Evolutionary conservation across 2,329 filamentous ascomycete genomes (phyloP), one percentile per base, ranked within the genome.

Genomic region (Aspergillus eucalypticola): DNA sequence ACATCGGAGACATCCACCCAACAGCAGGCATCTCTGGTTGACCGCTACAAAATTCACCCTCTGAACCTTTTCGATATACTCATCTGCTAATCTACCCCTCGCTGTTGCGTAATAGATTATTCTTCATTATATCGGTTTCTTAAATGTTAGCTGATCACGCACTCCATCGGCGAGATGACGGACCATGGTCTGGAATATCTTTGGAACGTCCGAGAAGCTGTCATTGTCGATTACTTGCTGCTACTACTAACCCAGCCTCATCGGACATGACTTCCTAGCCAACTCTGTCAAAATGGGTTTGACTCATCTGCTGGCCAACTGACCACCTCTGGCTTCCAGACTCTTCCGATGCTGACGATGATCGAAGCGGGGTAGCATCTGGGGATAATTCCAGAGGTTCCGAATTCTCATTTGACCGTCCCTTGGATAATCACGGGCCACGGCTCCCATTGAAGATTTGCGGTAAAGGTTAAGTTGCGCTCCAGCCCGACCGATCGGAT

Each of bases 401-500:
- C 32, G 32, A 35, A 35, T 49, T 29, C 10, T 27, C 10, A 19
- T 42, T 27, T 42, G 19, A 35, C 32, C 32, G 32, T 35, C 8
- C 32, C 23, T 6, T 21, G 21, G 25, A 23, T 25, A 49, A 32
- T 29, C n/a, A 50, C 46, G 46, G 44, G 41, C 41, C 4, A 10
- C 41, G 41, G 44, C 35, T 50, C 23, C 46, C 38, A 54, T 41
- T 35, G 53, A 56, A 38, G 55, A 54, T 46, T 59, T 49, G 32
- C 32, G 19, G 58, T 52, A 56, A 60, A 55, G 53, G 53, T 64
- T 62, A 62, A 62, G 54, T 56, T 65, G 55, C 51, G 63, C 62
- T 58, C 52, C 56, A 68, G 62, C 62, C 63, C 62, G 59, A 61
- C 57, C 62, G 65, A 67, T 67, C 62, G 64, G 64, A 60, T 66